Evolutionary conservation across 768 basidiomycete species (phyloP), one percentile per base, ranked within the genome.

Genomic region (Obba rivulosa): DNA sequence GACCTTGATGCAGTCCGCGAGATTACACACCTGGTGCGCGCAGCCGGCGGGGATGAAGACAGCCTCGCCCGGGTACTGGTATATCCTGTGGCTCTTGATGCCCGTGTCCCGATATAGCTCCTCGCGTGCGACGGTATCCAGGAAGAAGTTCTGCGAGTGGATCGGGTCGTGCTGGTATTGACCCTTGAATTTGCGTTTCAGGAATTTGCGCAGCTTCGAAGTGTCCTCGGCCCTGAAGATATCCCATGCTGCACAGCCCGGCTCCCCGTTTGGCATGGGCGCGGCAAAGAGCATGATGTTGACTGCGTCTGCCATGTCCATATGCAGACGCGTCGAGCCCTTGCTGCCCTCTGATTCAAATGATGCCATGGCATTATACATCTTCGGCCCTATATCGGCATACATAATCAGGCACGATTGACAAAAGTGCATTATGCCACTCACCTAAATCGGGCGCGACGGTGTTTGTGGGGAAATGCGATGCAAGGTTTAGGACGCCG

Each of bases 21-120:
- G 69, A 63, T 97, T 96, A 57, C 87, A 87, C 8, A 96, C 93
- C 80, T 92, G 90, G 65, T 92, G 90, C 1, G 88, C 87, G 64
- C 87, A 92, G 20, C 92, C 94, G 3, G 94, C 94, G 13, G 94
- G 94, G 52, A 98, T 92, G 65, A 96, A 93, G 11, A 98, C 84
- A 0, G 92, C 94, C 61, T 98, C 88, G 17, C 92, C 92, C 2
- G 90, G 89, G 55, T 79, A 77, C 66, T 98, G 95, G 66, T 92
- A 94, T 17, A 97, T 76, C 46, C 92, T 70, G 69, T 82, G 85
- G 52, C 87, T 87, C 68, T 69, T 79, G 23, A 97, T 89, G 2
- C 83, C 84, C 49, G 74, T 73, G 54, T 79, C 66, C 3, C 81
- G 77, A 57, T 62, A 85, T 35, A 98, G 67, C 63, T 85, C 78